Percentiles rank a stretch among this genome's conserved stretches.
These are phyloP conservation scores for Carex scoparia DNA, from an alignment of 176 grass and related monocot genomes.

Conservation along the genomic window DNA sequence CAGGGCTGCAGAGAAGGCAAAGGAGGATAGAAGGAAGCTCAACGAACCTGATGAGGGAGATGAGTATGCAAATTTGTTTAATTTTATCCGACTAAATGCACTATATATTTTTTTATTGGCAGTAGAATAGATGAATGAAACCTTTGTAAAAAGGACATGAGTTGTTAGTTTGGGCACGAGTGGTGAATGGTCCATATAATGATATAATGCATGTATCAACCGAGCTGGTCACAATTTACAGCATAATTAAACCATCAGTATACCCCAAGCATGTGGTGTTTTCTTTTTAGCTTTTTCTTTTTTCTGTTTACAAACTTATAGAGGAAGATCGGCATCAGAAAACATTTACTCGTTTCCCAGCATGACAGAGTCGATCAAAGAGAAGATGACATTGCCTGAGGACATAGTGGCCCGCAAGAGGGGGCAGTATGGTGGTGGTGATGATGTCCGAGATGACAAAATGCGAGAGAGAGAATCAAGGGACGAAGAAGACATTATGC, in stretches of 20 bases:
- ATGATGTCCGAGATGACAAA: neutral
- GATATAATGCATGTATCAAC: neutral
- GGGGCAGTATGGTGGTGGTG: neutral
- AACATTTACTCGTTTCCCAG: constrained; percentile 20
- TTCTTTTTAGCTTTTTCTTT: neutral
- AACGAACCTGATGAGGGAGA: constrained; percentile 24
- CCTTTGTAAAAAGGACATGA: neutral
- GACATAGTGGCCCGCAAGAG: neutral
- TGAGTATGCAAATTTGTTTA: constrained; percentile 6
- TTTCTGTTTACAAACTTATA: constrained; percentile 4
- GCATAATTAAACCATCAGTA: neutral
- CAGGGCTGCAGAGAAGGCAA: constrained; percentile 33
- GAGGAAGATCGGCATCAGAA: constrained; percentile 5
- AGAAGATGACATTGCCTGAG: constrained; percentile 21
- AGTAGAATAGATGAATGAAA: neutral
- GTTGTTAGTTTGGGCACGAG: neutral
- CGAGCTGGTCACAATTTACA: neutral
- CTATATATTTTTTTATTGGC: neutral
- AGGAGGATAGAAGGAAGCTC: constrained; percentile 14
- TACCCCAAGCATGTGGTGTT: neutral
- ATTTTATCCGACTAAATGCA: neutral
- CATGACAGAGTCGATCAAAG: constrained; percentile 19
- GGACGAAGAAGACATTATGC: constrained; percentile 1
- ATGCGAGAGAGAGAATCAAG: neutral
- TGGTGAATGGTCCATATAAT: neutral